Evolutionary conservation across 495 filamentous ascomycete species (phyloP), one percentile per base, ranked within the genome.

Genomic region (Penicillium ucsense): DNA sequence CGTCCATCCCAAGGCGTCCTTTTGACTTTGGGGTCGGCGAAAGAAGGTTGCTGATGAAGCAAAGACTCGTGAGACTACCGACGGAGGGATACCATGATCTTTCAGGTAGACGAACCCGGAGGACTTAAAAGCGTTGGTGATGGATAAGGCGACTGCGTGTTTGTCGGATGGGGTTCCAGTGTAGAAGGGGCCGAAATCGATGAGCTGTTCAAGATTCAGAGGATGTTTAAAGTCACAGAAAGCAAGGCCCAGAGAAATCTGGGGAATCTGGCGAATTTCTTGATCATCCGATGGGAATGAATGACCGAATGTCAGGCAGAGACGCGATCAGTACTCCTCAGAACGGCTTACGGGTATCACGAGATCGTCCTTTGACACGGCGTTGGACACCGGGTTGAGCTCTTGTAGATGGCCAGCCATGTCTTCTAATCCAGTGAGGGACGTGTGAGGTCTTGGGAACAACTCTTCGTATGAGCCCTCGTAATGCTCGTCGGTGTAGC

Each of bases 41-140:
- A 97, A 97, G 75, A 95, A 94, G 32, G 67, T 63, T 37, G 84
- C 81, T 2, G 88, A 94, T 29, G 80, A 76, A 35, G 66, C 55
- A 62, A 95, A 96, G 45, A 86, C 79, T 28, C 64, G 60, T 33
- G 71, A 58, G 9, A 85, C 58, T n/a, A 75, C 73, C 10, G 74
- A 66, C 8, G 77, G 63, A 0, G 84, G 72, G 46, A 97, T 85
- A 11, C 72, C 68, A 56, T 88, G 84, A 59, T 89, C 81, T 43
- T 80, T 85, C 38, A 97, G 79, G 65, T 96, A 97, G 58, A 95
- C 77, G 66, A 96, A 97, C 32, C 91, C 91, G 4, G 88, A 86
- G 6, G 75, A 82, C 47, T 85, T 84, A 68, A 97, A 95, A 12
- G 87, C 90, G 27, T 78, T 55, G 28, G 89, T 79, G 49, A 96